Conservation (phyloP, 306 rosid species). For the Dalbergia cochinchinensis region DNA sequence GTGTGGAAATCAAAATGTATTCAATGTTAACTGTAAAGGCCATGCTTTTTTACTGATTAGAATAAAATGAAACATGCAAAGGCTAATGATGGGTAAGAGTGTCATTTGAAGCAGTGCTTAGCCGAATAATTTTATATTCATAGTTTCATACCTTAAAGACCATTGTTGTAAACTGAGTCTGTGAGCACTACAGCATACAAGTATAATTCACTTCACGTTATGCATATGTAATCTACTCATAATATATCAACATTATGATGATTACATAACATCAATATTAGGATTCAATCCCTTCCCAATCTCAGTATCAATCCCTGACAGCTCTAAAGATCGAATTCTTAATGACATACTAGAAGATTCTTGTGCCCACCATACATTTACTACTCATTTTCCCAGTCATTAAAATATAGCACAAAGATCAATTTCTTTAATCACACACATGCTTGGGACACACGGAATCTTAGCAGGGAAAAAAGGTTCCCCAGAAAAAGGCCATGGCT, state of each 20-base stretch:
- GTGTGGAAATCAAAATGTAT: neutral
- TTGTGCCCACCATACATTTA: constrained; percentile 48
- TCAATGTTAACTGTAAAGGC: neutral
- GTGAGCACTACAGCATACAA: constrained; percentile 47
- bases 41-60: neutral
- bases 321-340: constrained; percentile 50
- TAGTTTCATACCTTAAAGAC: constrained; percentile 1
- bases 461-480: constrained; percentile 41
- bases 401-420: neutral
- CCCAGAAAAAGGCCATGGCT: constrained; percentile 32
- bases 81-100: constrained; percentile 26
- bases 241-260: constrained; percentile 59
- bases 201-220: constrained; percentile 70
- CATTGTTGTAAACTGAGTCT: constrained; percentile 24
- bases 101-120: constrained; percentile 33
- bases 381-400: constrained; percentile 21
- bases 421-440: constrained; percentile 14
- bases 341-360: constrained; percentile 52
- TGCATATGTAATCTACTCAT: constrained; percentile 69
- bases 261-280: constrained; percentile 52
- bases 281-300: constrained; percentile 48
- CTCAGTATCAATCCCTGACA: constrained; percentile 56
- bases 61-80: neutral
- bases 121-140: constrained; percentile 15
- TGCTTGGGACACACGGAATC: constrained; percentile 48